Evolutionary conservation across 805 yeast species (phyloP).

Genomic region (Tetrapisispora arboricola): DNA sequence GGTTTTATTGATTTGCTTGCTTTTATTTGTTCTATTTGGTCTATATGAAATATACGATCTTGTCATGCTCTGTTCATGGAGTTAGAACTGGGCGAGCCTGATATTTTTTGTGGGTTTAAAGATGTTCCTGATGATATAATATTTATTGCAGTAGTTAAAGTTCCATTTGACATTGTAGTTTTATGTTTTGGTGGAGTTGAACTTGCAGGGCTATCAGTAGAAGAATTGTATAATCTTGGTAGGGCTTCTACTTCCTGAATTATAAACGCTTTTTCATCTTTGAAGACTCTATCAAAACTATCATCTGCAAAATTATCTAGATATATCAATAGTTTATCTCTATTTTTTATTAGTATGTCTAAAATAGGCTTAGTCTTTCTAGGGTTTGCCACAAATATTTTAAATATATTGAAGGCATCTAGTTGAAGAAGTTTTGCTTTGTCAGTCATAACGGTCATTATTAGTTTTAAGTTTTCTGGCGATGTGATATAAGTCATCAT

Average conservation of each 20-base stretch:
- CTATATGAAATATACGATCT: neutral
- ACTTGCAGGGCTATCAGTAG: conserved; percentile 5
- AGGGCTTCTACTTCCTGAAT: conserved; percentile 60
- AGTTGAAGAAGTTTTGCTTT: conserved; percentile 79
- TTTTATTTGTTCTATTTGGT: neutral
- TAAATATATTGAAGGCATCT: conserved; percentile 89
- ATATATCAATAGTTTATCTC: conserved; percentile 62
- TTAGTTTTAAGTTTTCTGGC: conserved; percentile 71
- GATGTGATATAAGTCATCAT: conserved; percentile 72
- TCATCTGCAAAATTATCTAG: conserved; percentile 52
- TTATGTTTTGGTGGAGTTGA: neutral
- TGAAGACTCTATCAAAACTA: conserved; percentile 49
- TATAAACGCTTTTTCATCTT: conserved; percentile 74
- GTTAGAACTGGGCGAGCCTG: neutral
- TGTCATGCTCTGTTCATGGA: neutral
- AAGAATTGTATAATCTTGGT: conserved; percentile 44
- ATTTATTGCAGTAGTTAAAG: neutral
- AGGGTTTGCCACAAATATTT: conserved; percentile 94
- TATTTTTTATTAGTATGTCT: conserved; percentile 77
- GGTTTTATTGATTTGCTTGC: too few species aligned
- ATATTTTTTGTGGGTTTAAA: neutral
- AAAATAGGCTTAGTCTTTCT: conserved; percentile 67
- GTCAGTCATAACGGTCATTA: conserved; percentile 81
- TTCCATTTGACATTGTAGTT: neutral
- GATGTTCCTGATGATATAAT: neutral